A percentile compares a stretch with the other conserved stretches of the same genome.
These are phyloP conservation scores for Candida nemodendra DNA, from an alignment of 805 yeast genomes.

Conservation along the genomic window DNA sequence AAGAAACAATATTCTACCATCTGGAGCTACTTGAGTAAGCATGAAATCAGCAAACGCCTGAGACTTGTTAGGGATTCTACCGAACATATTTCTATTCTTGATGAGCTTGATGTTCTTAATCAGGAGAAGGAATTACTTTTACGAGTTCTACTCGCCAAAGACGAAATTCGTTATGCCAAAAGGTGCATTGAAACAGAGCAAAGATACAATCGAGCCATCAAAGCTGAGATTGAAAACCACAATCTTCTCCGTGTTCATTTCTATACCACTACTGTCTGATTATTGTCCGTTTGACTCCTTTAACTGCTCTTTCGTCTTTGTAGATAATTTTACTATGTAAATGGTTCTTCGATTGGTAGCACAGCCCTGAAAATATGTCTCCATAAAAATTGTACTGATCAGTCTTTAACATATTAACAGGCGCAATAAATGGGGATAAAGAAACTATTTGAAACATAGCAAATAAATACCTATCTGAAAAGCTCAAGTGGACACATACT, in stretches of 20 bases:
- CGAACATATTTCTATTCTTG: neutral
- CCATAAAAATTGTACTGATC: too few species aligned
- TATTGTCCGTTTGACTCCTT: too few species aligned
- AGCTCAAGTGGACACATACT: too few species aligned
- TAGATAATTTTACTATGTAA: too few species aligned
- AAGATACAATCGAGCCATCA: conserved; percentile 27
- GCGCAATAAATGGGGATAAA: too few species aligned
- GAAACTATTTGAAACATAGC: too few species aligned
- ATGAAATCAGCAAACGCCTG: conserved; percentile 19
- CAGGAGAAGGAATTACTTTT: conserved; percentile 57
- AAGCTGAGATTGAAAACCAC: conserved; percentile 26
- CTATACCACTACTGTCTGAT: too few species aligned
- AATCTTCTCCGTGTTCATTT: conserved; percentile 5
- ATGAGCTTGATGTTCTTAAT: conserved; percentile 35
- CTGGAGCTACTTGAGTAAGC: conserved; percentile 24
- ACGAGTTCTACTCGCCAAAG: conserved; percentile 59
- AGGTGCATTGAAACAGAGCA: conserved; percentile 27
- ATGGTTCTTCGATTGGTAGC: too few species aligned
- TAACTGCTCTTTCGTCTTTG: too few species aligned
- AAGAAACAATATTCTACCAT: conserved; percentile 19
- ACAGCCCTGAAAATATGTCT: too few species aligned
- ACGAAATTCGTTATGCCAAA: conserved; percentile 26
- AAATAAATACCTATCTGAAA: too few species aligned
- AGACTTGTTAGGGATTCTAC: conserved; percentile 22
- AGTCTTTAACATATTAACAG: too few species aligned